Evolutionary conservation across 345 rosid genomes (phyloP), one percentile per base, ranked within the genome.

Genomic region (Moricandia arvensis): DNA sequence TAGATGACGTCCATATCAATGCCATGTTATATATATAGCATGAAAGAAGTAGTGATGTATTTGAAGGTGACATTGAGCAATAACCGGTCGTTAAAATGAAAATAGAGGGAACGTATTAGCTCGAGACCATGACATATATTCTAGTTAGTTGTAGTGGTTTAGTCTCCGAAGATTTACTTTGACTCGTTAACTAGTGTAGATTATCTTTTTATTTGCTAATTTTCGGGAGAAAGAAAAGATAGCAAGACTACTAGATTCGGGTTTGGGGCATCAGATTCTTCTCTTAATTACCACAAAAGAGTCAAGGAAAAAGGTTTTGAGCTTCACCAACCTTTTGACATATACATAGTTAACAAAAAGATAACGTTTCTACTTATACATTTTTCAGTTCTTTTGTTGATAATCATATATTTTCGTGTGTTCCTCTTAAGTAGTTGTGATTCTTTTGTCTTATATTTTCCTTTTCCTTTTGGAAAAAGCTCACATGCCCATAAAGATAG

Each of bases 221-320:
- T 38, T 45, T 27, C 12, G 54, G 30, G 58, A 47, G 13, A 55
- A 31, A 54, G 5, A 18, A 66, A 77, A 47, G 21, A 41, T 31
- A 16, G 45, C 15, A 63, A 63, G 71, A 63, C 38, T 76, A 11
- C 24, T 26, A 37, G 72, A 72, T 15, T 43, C 51, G 51, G 5
- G 16, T 55, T 78, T 72, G 17, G 77, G 49, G 81, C 59, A 72
- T 78, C 73, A 59, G 81, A 78, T 72, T 72, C 81, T 67, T 72
- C 64, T 72, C 77, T 66, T 59, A 73, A 21, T 78, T 67, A 78
- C 73, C 69, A 78, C 59, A 66, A 72, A 43, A 66, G 73, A 71
- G 47, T 70, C 61, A 41, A 63, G 3, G 57, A 29, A 47, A 47
- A 74, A 61, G 85, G 84, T 83, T 72, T 79, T 80, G 80, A 29